These are phyloP conservation scores for Clonostachys rhizophaga DNA, from an alignment of 2,329 filamentous ascomycete genomes.

Conservation along the genomic window DNA sequence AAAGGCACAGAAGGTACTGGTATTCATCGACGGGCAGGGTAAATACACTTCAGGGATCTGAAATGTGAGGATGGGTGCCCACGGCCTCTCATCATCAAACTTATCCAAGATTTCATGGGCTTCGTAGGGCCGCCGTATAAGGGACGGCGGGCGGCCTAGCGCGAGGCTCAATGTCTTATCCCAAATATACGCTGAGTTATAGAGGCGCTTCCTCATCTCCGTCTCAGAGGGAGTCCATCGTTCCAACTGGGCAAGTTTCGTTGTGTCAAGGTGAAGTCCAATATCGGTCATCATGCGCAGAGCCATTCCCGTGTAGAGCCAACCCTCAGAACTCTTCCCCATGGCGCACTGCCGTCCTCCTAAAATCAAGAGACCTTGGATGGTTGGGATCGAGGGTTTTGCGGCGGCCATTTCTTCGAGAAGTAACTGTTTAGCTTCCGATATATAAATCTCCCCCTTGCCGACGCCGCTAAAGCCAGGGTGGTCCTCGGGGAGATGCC, in stretches of 20 bases:
- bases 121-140: slow-evolving; percentile 4
- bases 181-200: slow-evolving; percentile 13
- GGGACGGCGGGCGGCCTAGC: slow-evolving; percentile 6
- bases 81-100: slow-evolving; percentile 6
- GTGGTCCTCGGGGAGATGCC: slow-evolving; percentile 5
- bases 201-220: slow-evolving; percentile 10
- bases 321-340: slow-evolving; percentile 10
- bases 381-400: slow-evolving; percentile 5
- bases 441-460: not conserved
- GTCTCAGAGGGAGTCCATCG: slow-evolving; percentile 10
- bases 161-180: slow-evolving; percentile 12
- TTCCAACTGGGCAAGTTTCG: slow-evolving; percentile 5
- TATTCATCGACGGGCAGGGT: slow-evolving; percentile 2
- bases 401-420: slow-evolving; percentile 4
- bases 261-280: slow-evolving; percentile 10
- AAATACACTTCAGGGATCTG: not conserved
- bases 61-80: slow-evolving; percentile 6
- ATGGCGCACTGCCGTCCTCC: slow-evolving; percentile 11
- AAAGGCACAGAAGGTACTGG: slow-evolving; percentile 7
- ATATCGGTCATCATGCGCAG: slow-evolving; percentile 12
- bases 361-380: slow-evolving; percentile 9
- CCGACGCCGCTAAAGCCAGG: not conserved
- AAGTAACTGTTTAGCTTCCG: slow-evolving; percentile 1
- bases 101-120: slow-evolving; percentile 8
- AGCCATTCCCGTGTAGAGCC: slow-evolving; percentile 13